These are phyloP conservation scores for Paramecium octaurelia DNA, from an alignment of 73 alveolate genomes.

Conservation along the genomic window DNA sequence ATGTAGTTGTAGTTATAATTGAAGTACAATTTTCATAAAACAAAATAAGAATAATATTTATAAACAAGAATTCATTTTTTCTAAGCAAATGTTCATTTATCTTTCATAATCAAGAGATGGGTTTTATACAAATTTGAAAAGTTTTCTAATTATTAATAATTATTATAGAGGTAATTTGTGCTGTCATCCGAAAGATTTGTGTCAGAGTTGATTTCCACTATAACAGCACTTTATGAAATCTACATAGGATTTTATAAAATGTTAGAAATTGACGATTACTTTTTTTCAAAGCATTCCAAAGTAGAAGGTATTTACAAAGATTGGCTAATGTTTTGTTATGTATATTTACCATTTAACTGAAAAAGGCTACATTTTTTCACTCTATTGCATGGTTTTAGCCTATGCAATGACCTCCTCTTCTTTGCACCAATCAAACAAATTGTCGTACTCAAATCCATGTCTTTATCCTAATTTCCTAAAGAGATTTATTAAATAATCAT, in stretches of 20 bases:
- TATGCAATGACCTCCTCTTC: neutral
- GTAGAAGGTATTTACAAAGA: neutral
- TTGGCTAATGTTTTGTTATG: neutral
- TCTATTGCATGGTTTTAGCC: neutral
- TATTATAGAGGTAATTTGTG: neutral
- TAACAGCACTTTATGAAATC: neutral
- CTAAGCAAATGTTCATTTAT: neutral
- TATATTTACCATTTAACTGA: neutral
- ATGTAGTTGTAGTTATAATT: neutral
- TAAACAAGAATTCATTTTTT: neutral
- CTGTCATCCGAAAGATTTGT: neutral
- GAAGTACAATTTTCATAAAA: neutral
- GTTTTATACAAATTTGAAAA: neutral
- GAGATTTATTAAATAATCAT: slow-evolving; percentile 59
- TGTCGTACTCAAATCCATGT: slow-evolving; percentile 26
- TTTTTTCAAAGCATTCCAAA: neutral
- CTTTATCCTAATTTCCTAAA: neutral
- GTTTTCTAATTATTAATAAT: neutral
- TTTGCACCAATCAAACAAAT: slow-evolving; percentile 21
- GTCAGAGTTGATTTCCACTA: neutral
- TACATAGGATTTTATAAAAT: neutral
- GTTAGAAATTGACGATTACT: neutral
- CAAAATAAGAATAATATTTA: neutral
- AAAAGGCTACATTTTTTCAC: neutral
- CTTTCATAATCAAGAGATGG: neutral